Conservation (phyloP, 2,329 filamentous ascomycete species). For the Fusarium protoensiforme region DNA sequence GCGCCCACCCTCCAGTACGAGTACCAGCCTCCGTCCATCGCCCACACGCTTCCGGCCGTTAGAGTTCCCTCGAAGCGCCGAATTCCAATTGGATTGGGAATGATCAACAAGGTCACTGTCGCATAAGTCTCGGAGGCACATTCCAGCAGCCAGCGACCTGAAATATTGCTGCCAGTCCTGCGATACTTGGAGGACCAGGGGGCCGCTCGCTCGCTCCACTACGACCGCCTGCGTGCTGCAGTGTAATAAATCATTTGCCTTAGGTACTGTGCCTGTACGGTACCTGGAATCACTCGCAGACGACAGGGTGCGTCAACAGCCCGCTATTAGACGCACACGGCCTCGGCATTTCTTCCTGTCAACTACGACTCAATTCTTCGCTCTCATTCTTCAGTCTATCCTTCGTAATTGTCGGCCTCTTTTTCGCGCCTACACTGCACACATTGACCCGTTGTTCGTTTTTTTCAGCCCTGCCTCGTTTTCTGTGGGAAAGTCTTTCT, state of each 20-base stretch:
- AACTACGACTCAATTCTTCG: slow-evolving; percentile 13
- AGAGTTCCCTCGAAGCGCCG: slow-evolving; percentile 14
- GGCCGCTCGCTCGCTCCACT: slow-evolving; percentile 22
- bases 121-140: slow-evolving; percentile 35
- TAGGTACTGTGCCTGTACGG: background rate
- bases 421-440: background rate
- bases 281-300: slow-evolving; percentile 11
- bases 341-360: slow-evolving; percentile 27
- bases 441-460: background rate
- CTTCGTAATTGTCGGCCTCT: background rate
- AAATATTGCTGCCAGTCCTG: slow-evolving; percentile 26
- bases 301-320: slow-evolving; percentile 31
- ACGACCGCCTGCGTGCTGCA: slow-evolving; percentile 30
- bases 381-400: slow-evolving; percentile 15
- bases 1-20: background rate
- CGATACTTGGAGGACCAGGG: slow-evolving; percentile 31
- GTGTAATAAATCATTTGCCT: slow-evolving; percentile 22
- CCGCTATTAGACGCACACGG: slow-evolving; percentile 27
- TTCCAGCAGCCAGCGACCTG: slow-evolving; percentile 34
- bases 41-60: slow-evolving; percentile 23
- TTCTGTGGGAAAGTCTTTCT: slow-evolving; percentile 18
- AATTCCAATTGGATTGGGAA: slow-evolving; percentile 39
- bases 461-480: slow-evolving; percentile 14
- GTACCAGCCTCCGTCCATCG: background rate
- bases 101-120: slow-evolving; percentile 39